A percentile compares a stretch with the other conserved stretches of the same genome.
Evolutionary conservation across 2,329 filamentous ascomycete genomes (phyloP).

Genomic region (Aspergillus pseudoglaucus): DNA sequence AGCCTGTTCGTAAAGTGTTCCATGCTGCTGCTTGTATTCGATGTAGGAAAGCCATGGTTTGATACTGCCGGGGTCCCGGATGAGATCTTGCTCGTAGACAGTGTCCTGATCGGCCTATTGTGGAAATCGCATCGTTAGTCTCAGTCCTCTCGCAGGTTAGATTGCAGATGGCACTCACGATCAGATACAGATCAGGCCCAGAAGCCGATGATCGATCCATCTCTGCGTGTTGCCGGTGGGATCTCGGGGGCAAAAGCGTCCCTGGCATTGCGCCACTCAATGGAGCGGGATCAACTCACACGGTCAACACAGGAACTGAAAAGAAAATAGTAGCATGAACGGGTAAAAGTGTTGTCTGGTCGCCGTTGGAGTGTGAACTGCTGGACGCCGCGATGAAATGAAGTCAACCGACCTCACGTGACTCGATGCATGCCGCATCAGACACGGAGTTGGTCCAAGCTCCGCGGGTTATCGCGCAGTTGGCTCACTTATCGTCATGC

Average conservation of each 20-base stretch:
- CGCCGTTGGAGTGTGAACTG: slow-evolving; percentile 13
- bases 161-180: slow-evolving; percentile 28
- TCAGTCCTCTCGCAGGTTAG: slow-evolving; percentile 17
- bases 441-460: slow-evolving; percentile 14
- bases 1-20: slow-evolving; percentile 76
- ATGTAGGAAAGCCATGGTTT: slow-evolving; percentile 96
- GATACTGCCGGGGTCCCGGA: slow-evolving; percentile 75
- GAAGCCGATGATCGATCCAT: slow-evolving; percentile 38
- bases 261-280: slow-evolving; percentile 45
- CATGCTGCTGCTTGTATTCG: slow-evolving; percentile 82
- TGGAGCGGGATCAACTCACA: slow-evolving; percentile 30
- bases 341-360: slow-evolving; percentile 19
- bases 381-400: slow-evolving; percentile 15
- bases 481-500: slow-evolving; percentile 23
- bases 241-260: slow-evolving; percentile 43
- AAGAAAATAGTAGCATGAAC: slow-evolving; percentile 20
- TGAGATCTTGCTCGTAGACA: slow-evolving; percentile 91
- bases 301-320: slow-evolving; percentile 22
- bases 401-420: slow-evolving; percentile 24
- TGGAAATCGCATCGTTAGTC: slow-evolving; percentile 28
- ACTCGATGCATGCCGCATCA: slow-evolving; percentile 16
- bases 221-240: slow-evolving; percentile 37
- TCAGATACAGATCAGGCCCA: slow-evolving; percentile 40
- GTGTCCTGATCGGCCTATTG: slow-evolving; percentile 75
- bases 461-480: slow-evolving; percentile 15